phyloP scores from a whole-genome alignment of 1,284 basidiomycete species.

The Pisolithus thermaeus region DNA sequence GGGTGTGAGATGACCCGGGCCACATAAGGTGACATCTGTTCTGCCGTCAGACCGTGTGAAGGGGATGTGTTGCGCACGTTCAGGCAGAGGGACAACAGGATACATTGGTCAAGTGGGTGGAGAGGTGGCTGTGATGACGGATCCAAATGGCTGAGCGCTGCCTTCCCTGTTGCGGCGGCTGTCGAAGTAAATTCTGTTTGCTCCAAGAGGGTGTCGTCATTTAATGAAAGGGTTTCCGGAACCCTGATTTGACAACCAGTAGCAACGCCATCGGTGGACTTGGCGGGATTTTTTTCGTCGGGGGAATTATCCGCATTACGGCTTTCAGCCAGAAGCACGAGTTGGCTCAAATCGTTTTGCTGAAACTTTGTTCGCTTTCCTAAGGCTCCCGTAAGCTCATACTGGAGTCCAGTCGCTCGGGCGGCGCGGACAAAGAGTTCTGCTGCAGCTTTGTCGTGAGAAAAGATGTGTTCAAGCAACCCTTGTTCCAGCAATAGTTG shows the following conservation, averaged over 20 bases:
- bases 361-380: constrained; percentile 97
- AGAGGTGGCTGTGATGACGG: constrained; percentile 82
- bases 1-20: constrained; percentile 82
- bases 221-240: constrained; percentile 80
- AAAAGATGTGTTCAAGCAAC: constrained; percentile 68
- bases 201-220: constrained; percentile 96
- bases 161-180: constrained; percentile 36
- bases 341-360: constrained; percentile 77
- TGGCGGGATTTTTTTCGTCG: constrained; percentile 14
- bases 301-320: constrained; percentile 41
- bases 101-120: constrained; percentile 87
- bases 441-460: constrained; percentile 75
- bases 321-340: constrained; percentile 92
- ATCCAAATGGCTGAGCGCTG: constrained; percentile 61
- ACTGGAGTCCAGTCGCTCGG: constrained; percentile 73
- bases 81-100: constrained; percentile 84
- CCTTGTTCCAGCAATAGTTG: constrained; percentile 78
- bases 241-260: constrained; percentile 27
- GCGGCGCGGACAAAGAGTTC: constrained; percentile 81
- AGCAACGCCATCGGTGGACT: constrained; percentile 7
- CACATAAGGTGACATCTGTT: constrained; percentile 90
- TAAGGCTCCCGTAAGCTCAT: constrained; percentile 89
- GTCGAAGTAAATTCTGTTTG: constrained; percentile 86
- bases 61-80: constrained; percentile 88
- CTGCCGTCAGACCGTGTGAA: constrained; percentile 77